Conservation (phyloP, 805 yeast species). For the Saturnispora halmiae region DNA sequence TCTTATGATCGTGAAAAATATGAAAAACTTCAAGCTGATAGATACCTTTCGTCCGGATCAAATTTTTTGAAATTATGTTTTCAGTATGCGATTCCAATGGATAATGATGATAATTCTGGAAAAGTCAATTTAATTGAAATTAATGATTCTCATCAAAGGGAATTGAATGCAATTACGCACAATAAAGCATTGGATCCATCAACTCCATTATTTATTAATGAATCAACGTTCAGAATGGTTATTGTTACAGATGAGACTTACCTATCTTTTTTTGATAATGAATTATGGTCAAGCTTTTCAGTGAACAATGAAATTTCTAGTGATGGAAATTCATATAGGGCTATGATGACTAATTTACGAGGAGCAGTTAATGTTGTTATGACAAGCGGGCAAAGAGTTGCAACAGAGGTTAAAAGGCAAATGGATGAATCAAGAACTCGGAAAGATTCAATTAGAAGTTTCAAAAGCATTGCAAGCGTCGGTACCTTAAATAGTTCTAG, state of each 20-base stretch:
- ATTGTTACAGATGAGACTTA: conserved; percentile 88
- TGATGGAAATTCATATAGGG: conserved; percentile 33
- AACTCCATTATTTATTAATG: conserved; percentile 61
- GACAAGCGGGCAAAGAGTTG: conserved; percentile 89
- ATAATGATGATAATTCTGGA: conserved; percentile 25
- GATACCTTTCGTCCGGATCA: conserved; percentile 82
- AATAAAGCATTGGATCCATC: conserved; percentile 79
- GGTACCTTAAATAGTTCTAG: conserved; percentile 2
- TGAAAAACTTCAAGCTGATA: conserved; percentile 56
- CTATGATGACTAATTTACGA: conserved; percentile 50
- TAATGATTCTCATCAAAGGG: conserved; percentile 17
- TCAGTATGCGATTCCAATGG: conserved; percentile 76
- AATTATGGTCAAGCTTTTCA: conserved; percentile 60
- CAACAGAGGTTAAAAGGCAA: conserved; percentile 77
- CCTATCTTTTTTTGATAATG: conserved; percentile 69
- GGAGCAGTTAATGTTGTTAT: conserved; percentile 86
- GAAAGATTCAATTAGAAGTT: conserved; percentile 9
- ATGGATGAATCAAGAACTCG: conserved; percentile 58
- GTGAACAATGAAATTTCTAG: conserved; percentile 33
- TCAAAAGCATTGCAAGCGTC: conserved; percentile 9
- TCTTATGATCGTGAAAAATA: conserved; percentile 54
- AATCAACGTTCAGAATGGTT: conserved; percentile 92
- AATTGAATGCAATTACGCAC: conserved; percentile 34
- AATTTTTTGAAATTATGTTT: conserved; percentile 79
- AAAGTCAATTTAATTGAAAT: conserved; percentile 12